Evolutionary conservation across 2,329 filamentous ascomycete genomes (phyloP), one percentile per base, ranked within the genome.

Genomic region (Sporothrix luriei): DNA sequence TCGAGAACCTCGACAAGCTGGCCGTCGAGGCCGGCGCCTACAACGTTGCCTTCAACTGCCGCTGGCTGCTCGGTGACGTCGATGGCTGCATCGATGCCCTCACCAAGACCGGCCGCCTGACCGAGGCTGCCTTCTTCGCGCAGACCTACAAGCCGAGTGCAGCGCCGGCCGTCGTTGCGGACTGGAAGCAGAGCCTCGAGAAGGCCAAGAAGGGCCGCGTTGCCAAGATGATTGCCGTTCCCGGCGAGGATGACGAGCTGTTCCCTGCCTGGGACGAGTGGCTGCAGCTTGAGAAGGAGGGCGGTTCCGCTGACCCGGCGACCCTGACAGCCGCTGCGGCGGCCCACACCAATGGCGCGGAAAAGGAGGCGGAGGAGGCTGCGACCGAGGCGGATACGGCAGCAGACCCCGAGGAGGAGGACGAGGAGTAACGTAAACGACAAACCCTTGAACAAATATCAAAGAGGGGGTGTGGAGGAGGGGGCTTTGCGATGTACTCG

Each of bases 241-340:
- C 95, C 0, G 91, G 88, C 0, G 90, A 91, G 74, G 92, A 93
- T 71, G 91, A 91, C 52, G 94, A 97, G 2, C 85, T 99, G 74
- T 99, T 99, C 82, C 94, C 94, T 0, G 93, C 97, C 76, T 99
- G 95, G 95, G 91, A 97, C 4, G 91, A 95, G 79, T 97, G 92
- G 83, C 78, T 98, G 75, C 85, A 86, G 76, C 78, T 97, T 72
- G 95, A 98, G 82, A 87, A 85, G 71, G 89, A 93, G 75, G 91
- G 91, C 2, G 84, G 83, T 3, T 77, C 80, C 71, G 78, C 77
- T 14, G 65, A 67, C 24, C 65, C 65, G 33, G 52, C 38, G 14
- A 57, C 65, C 24, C 38, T 57, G 19, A 52, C 65, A 3, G 65
- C 51, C 21, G 54, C 52, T 40, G 65, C 51, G 40, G 33, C 51